phyloP scores from a whole-genome alignment of 1,139 yeast genomes.

The Candida pseudoviswanathii region DNA sequence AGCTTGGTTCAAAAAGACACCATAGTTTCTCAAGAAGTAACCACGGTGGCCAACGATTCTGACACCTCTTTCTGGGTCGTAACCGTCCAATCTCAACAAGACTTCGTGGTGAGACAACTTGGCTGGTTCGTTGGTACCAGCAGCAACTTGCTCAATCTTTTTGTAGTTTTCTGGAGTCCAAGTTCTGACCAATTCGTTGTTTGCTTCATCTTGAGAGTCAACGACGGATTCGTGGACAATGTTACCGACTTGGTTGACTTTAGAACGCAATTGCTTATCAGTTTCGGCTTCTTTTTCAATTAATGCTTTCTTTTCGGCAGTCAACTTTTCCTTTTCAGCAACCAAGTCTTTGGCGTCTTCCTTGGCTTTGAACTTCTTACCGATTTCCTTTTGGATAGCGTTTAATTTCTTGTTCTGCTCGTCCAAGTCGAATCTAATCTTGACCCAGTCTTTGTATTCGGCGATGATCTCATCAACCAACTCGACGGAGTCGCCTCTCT shows the following conservation, averaged over 20 bases:
- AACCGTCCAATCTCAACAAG: conserved; percentile 90
- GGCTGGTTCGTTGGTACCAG: conserved; percentile 77
- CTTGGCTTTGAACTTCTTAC: conserved; percentile 87
- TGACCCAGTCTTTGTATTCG: conserved; percentile 92
- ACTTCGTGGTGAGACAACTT: conserved; percentile 93
- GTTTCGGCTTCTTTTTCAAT: conserved; percentile 74
- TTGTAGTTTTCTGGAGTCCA: conserved; percentile 77
- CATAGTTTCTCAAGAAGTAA: conserved; percentile 89
- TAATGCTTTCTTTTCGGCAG: conserved; percentile 67
- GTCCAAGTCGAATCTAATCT: conserved; percentile 88
- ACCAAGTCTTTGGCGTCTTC: conserved; percentile 89
- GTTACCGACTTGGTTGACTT: conserved; percentile 91
- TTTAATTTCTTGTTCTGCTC: conserved; percentile 85
- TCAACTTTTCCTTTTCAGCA: conserved; percentile 75
- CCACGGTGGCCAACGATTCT: conserved; percentile 99
- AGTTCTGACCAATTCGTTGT: conserved; percentile 82
- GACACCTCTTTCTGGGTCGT: conserved; percentile 98
- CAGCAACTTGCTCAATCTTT: conserved; percentile 61
- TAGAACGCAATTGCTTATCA: conserved; percentile 69
- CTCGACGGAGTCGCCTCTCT: conserved; percentile 94
- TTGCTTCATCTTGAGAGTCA: conserved; percentile 82
- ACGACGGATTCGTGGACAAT: conserved; percentile 91
- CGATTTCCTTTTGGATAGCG: conserved; percentile 89
- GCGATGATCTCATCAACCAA: conserved; percentile 91
- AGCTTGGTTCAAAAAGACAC: conserved; percentile 98